A percentile compares a stretch with the other conserved stretches of the same genome.
Conservation (phyloP, 2,329 filamentous ascomycete genomes). For the Rhytidhysteron rufulum region DNA sequence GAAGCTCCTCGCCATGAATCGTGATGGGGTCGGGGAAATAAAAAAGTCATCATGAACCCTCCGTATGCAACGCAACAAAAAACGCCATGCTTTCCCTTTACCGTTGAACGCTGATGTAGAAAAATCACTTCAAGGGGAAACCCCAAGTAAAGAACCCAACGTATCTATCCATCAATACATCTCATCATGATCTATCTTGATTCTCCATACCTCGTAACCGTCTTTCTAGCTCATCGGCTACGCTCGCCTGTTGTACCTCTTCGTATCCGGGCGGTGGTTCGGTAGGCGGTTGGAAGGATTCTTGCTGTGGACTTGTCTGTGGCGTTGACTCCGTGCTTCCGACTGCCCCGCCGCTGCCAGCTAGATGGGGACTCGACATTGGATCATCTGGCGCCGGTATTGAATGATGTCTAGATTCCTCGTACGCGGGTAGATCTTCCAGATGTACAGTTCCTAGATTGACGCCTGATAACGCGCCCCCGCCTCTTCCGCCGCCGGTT, state of each 20-base stretch:
- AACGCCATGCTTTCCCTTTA: slow-evolving; percentile 26
- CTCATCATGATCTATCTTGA: slow-evolving; percentile 13
- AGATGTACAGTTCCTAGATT: slow-evolving; percentile 66
- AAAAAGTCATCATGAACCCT: no score
- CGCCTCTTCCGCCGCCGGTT: slow-evolving; percentile 28
- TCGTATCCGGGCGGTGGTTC: slow-evolving; percentile 91
- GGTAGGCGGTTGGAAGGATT: slow-evolving; percentile 49
- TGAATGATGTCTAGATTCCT: slow-evolving; percentile 51
- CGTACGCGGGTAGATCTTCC: slow-evolving; percentile 86
- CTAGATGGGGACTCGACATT: slow-evolving; percentile 15
- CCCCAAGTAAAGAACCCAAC: no score
- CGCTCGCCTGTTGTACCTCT: slow-evolving; percentile 78
- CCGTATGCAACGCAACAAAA: no score
- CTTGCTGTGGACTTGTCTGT: slow-evolving; percentile 25
- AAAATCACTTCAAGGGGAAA: background rate
- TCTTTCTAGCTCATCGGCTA: slow-evolving; percentile 68
- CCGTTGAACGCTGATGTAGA: no score
- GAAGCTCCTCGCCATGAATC: no score
- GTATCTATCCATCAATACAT: slow-evolving; percentile 2
- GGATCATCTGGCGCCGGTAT: slow-evolving; percentile 26
- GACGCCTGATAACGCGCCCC: slow-evolving; percentile 44
- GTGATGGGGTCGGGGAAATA: no score
- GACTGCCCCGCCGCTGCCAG: slow-evolving; percentile 13
- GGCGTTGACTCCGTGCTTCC: slow-evolving; percentile 25
- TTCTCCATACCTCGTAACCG: slow-evolving; percentile 26